Conservation (phyloP, 345 rosid species). For the Limnanthes douglasii region DNA sequence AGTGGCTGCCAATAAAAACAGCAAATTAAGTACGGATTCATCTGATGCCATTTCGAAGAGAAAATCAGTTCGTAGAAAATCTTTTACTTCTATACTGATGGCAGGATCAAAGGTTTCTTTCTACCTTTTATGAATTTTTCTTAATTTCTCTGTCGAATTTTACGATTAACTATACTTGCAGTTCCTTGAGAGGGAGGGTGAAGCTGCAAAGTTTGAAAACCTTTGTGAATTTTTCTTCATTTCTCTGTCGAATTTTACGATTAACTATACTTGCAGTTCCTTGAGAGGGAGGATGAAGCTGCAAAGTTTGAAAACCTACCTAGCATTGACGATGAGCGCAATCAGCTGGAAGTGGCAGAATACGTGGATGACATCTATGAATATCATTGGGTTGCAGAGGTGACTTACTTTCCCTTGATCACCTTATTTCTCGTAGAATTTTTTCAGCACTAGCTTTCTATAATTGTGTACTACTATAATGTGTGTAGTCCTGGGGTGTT, state of each 20-base stretch:
- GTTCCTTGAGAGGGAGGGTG: conserved; percentile 36
- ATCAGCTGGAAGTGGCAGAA: conserved; percentile 90
- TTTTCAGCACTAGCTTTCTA: no score
- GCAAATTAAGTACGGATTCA: conserved; percentile 10
- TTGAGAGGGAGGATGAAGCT: conserved; percentile 30
- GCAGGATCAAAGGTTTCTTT: conserved; percentile 52
- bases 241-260: conserved; percentile 8
- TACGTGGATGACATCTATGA: conserved; percentile 88
- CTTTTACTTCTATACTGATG: conserved; percentile 73
- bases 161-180: conserved; percentile 17
- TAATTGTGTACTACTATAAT: no score
- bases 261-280: conserved; percentile 27
- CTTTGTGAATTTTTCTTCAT: conserved; percentile 11
- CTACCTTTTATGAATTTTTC: conserved; percentile 1
- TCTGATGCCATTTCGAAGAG: conserved; percentile 19
- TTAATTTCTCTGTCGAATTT: conserved; percentile 6
- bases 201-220: conserved; percentile 21
- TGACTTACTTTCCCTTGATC: conserved; percentile 13
- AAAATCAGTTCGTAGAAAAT: conserved; percentile 68
- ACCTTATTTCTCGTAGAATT: no score
- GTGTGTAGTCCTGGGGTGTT: no score
- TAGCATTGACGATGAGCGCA: conserved; percentile 54
- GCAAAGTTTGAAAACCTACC: conserved; percentile 32
- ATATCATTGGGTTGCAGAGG: conserved; percentile 87
- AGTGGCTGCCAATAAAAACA: conserved; percentile 17